These are phyloP conservation scores for Alternaria angustiovoidea DNA, from an alignment of 2,329 filamentous ascomycete genomes.

Conservation along the genomic window DNA sequence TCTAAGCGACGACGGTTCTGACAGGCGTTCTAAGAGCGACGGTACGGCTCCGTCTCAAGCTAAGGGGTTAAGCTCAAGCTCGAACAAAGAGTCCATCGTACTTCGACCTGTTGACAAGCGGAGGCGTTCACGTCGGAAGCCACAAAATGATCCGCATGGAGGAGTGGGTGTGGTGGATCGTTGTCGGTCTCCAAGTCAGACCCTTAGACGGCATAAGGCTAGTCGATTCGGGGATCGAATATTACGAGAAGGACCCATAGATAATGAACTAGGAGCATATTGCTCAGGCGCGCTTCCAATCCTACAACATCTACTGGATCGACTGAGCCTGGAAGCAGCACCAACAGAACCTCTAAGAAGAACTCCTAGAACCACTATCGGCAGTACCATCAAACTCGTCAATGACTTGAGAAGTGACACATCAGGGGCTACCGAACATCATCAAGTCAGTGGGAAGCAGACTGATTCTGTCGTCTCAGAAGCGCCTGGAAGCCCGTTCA, in stretches of 20 bases:
- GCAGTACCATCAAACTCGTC: neutral
- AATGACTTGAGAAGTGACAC: neutral
- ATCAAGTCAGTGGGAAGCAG: neutral
- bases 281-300: neutral
- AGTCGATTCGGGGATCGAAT: neutral
- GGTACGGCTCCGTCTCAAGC: neutral
- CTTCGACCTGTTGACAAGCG: neutral
- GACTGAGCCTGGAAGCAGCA: neutral
- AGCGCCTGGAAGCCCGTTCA: conserved; percentile 2
- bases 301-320: neutral
- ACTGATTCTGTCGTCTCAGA: neutral
- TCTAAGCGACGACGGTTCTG: neutral
- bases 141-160: neutral
- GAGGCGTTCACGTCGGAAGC: neutral
- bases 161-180: neutral
- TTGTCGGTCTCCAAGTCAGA: neutral
- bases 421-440: too few relatives aligned
- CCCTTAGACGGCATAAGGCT: neutral
- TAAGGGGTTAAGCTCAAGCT: neutral
- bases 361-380: neutral
- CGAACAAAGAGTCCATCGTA: neutral
- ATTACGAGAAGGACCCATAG: neutral
- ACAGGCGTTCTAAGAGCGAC: neutral
- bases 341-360: neutral
- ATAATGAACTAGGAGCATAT: neutral